Base-by-base conservation (phyloP, 495 filamentous ascomycete species). In the Podospora bellae-mahoneyi region DNA sequence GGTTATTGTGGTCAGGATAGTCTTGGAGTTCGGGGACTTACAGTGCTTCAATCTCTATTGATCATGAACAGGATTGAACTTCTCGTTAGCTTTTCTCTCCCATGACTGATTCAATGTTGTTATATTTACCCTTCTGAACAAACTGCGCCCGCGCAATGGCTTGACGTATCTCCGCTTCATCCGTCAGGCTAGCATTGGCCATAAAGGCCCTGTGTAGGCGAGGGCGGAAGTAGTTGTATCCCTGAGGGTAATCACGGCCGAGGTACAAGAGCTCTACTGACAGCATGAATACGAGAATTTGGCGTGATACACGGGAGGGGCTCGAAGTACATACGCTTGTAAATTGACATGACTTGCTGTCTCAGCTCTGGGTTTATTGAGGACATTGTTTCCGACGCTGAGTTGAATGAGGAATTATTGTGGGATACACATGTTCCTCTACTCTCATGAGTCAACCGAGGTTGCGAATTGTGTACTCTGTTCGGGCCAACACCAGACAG, bases 161-260 rank as follows among this genome's bases (percentile, higher is more conserved):
- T 70, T 89, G 82, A 60, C 82, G 82, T 54, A 99, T 97, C 69
- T 92, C 78, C 7, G 84, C 87, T 53, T 92, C 88, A 75, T 96
- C 89, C 18, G 81, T 82, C 18, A 97, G 72, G 68, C 84, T 76
- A 1, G 88, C 84, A 60, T 96, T 91, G 58, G 85, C 85, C 68
- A 86, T 83, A 78, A 99, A 98, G 3, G 95, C 95, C 59, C 86
- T 84, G 79, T 97, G 94, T 15, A 97, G 82, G 23, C 93, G 86
- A 18, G 86, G 84, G 18, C 89, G 84, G 79, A 96, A 99, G 78
- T 92, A 98, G 54, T 84, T 78, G 75, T 91, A 97, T 19, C 96
- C 96, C 32, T 90, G 82, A 9, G 96, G 95, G 76, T 98, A 98
- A 53, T 93, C 89, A 28, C 88, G 86, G 60, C 95, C 95, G 39